Conservation (phyloP, 2,329 filamentous ascomycete species). For the Chaetothyriales sp. region DNA sequence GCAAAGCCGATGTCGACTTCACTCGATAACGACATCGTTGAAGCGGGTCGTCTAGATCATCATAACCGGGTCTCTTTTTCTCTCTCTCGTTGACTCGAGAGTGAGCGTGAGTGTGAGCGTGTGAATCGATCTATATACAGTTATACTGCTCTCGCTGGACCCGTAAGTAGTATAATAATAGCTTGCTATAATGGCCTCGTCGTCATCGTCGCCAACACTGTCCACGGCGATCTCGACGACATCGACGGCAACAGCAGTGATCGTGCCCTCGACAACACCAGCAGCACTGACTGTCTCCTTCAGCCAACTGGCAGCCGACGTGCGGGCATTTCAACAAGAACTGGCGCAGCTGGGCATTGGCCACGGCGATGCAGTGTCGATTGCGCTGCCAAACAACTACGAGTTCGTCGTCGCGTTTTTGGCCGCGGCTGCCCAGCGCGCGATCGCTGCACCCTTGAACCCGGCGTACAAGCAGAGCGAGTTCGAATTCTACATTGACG, state of each 20-base stretch:
- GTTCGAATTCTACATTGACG: constrained; percentile 84
- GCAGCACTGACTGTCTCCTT: constrained; percentile 55
- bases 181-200: too few relatives aligned
- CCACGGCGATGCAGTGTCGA: constrained; percentile 57
- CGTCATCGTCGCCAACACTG: constrained; percentile 30
- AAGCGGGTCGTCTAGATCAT: too few relatives aligned
- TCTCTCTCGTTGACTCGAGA: too few relatives aligned
- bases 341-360: constrained; percentile 60
- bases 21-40: too few relatives aligned
- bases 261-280: constrained; percentile 53
- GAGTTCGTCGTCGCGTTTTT: constrained; percentile 81
- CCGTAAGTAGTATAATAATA: too few relatives aligned
- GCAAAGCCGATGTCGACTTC: too few relatives aligned
- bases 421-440: constrained; percentile 71
- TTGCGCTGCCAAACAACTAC: constrained; percentile 70
- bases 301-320: constrained; percentile 48
- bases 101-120: too few relatives aligned
- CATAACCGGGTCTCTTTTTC: too few relatives aligned
- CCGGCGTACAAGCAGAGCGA: constrained; percentile 78
- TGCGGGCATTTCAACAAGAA: constrained; percentile 58
- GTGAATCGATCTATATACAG: too few relatives aligned
- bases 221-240: constrained; percentile 40
- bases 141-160: too few relatives aligned
- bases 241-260: constrained; percentile 47
- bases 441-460: constrained; percentile 73